Percentiles rank a stretch among this genome's conserved stretches.
Conservation (phyloP, 768 basidiomycete genomes). For the Hericium erinaceus region DNA sequence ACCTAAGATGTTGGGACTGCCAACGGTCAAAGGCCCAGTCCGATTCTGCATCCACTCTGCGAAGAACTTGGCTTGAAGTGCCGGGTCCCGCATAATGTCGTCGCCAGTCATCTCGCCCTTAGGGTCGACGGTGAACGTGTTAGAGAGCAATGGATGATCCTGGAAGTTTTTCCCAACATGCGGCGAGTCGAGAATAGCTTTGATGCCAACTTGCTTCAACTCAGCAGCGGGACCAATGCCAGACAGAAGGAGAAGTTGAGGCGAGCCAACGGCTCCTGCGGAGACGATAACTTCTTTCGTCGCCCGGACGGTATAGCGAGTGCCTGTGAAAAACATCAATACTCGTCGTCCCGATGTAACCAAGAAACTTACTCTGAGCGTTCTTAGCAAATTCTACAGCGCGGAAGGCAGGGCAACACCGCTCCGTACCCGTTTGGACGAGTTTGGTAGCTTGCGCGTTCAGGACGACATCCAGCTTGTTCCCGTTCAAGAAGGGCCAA, state of each 20-base stretch:
- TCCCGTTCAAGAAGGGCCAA: neutral
- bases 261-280: neutral
- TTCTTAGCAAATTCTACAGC: constrained; percentile 4
- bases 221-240: constrained; percentile 23
- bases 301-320: neutral
- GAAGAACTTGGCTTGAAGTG: neutral
- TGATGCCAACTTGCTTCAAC: constrained; percentile 18
- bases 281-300: constrained; percentile 1
- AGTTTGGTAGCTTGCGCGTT: constrained; percentile 12
- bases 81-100: constrained; percentile 4
- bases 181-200: constrained; percentile 23
- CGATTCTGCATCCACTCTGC: constrained; percentile 4
- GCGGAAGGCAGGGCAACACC: neutral
- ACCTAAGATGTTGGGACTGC: neutral
- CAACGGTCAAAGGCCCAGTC: constrained; percentile 5
- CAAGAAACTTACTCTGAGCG: neutral
- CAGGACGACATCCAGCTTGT: constrained; percentile 6
- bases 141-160: constrained; percentile 16
- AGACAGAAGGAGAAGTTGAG: constrained; percentile 19
- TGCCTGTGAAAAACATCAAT: neutral
- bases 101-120: neutral
- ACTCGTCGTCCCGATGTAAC: neutral
- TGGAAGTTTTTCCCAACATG: constrained; percentile 31
- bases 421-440: constrained; percentile 2
- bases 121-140: constrained; percentile 2